These are phyloP conservation scores for Arabis hirsuta DNA, from an alignment of 345 rosid species.

Conservation along the genomic window DNA sequence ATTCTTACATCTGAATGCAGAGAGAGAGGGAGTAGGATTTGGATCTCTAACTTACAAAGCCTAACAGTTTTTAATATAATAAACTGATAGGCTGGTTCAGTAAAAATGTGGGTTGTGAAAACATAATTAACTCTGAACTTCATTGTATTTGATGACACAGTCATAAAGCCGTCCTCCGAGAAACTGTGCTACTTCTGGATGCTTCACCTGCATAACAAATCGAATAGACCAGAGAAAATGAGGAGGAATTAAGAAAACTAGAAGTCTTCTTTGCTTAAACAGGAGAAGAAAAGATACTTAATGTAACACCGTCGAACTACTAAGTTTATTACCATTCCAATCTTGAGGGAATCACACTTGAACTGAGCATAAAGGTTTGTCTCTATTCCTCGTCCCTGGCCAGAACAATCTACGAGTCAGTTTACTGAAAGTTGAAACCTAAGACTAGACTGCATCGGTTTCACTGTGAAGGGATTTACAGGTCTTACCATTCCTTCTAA, in stretches of 20 bases:
- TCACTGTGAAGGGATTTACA: neutral
- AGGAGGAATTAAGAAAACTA: neutral
- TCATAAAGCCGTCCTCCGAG: constrained; percentile 98
- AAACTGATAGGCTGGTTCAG: constrained; percentile 24
- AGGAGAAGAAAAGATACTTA: neutral
- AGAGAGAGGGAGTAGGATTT: constrained; percentile 2
- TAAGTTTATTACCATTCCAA: constrained; percentile 76
- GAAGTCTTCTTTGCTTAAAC: neutral
- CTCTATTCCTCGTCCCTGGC: constrained; percentile 98
- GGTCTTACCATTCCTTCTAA: constrained; percentile 97
- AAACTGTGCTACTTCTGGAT: constrained; percentile 96
- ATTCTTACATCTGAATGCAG: constrained; percentile 33
- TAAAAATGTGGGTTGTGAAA: constrained; percentile 19
- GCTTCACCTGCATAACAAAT: constrained; percentile 73
- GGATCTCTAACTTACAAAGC: constrained; percentile 36
- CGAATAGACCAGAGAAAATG: neutral
- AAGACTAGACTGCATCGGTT: constrained; percentile 18
- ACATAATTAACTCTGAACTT: constrained; percentile 48
- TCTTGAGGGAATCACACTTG: constrained; percentile 95
- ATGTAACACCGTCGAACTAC: no score
- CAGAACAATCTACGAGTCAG: constrained; percentile 34
- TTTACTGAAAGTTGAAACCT: constrained; percentile 17
- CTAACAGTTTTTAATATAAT: constrained; percentile 21
- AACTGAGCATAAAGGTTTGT: constrained; percentile 97
- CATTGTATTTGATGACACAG: constrained; percentile 93